These are phyloP conservation scores for Candida nitratophila DNA, from an alignment of 805 yeast genomes.

Conservation along the genomic window DNA sequence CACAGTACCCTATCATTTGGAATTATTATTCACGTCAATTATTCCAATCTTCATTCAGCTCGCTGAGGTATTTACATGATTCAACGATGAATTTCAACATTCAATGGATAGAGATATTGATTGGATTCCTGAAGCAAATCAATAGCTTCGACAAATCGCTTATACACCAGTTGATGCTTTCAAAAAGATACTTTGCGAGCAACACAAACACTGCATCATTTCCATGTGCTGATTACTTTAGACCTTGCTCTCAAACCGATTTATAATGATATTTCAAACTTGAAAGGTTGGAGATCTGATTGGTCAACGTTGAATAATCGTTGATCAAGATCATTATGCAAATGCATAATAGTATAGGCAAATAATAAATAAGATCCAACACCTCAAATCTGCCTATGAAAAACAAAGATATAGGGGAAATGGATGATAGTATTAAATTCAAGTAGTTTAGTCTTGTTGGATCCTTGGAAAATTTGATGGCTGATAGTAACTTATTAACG, in stretches of 20 bases:
- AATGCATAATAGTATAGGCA: constrained; percentile 19
- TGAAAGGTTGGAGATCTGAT: constrained; percentile 15
- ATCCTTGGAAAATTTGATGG: background rate
- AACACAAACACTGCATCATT: no score
- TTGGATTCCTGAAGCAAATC: constrained; percentile 19
- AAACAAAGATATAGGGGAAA: constrained; percentile 7
- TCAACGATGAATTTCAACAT: background rate
- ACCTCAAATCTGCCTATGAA: background rate
- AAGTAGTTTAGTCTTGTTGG: constrained; percentile 1
- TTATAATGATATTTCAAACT: constrained; percentile 22
- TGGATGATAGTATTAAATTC: constrained; percentile 3
- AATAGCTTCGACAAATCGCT: constrained; percentile 1
- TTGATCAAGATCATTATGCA: constrained; percentile 11
- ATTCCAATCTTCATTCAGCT: background rate
- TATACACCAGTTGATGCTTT: background rate
- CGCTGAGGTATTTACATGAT: constrained; percentile 1
- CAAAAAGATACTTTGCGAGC: background rate
- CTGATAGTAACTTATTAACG: background rate
- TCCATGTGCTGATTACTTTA: no score
- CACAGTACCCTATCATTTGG: constrained; percentile 21
- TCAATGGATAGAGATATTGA: background rate
- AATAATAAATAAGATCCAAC: constrained; percentile 16
- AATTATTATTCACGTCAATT: constrained; percentile 17
- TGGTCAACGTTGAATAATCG: constrained; percentile 13
- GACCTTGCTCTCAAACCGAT: constrained; percentile 27